These are phyloP conservation scores for Prunus dulcis DNA, from an alignment of 306 rosid genomes.

Conservation along the genomic window DNA sequence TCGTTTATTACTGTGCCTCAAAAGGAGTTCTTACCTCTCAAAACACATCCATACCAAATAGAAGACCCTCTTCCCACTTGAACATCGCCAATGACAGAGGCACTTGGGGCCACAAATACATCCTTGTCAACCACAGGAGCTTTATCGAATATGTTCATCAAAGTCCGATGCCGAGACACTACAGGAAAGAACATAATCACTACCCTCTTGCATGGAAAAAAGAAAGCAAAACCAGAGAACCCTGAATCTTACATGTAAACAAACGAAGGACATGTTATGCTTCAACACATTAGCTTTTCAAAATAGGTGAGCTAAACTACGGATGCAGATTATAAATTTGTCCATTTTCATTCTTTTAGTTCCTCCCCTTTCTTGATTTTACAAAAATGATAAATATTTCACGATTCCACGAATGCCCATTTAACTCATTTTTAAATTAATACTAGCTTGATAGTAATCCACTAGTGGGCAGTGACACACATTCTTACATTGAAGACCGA, in stretches of 20 bases:
- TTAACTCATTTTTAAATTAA: neutral
- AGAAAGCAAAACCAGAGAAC: neutral
- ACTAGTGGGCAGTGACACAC: neutral
- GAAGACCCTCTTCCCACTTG: slow-evolving; percentile 73
- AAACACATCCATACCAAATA: slow-evolving; percentile 94
- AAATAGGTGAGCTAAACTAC: neutral
- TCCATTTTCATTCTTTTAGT: neutral
- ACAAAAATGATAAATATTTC: neutral
- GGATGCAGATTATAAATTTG: neutral
- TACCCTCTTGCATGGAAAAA: neutral
- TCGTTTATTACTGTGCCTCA: neutral
- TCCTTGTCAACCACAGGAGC: slow-evolving; percentile 71
- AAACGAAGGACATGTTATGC: neutral
- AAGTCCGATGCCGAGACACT: slow-evolving; percentile 92
- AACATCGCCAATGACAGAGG: slow-evolving; percentile 78
- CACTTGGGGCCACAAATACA: slow-evolving; percentile 90
- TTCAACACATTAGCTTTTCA: neutral
- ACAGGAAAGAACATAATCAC: slow-evolving; percentile 1
- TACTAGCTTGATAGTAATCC: neutral
- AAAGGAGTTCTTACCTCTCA: slow-evolving; percentile 59
- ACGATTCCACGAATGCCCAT: neutral
- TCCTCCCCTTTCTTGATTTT: neutral
- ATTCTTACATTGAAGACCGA: neutral
- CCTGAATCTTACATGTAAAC: neutral
- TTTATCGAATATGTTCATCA: slow-evolving; percentile 82